These are phyloP conservation scores for Miscanthus sacchariflorus DNA, from an alignment of 202 grass and related monocot species.

Conservation along the genomic window DNA sequence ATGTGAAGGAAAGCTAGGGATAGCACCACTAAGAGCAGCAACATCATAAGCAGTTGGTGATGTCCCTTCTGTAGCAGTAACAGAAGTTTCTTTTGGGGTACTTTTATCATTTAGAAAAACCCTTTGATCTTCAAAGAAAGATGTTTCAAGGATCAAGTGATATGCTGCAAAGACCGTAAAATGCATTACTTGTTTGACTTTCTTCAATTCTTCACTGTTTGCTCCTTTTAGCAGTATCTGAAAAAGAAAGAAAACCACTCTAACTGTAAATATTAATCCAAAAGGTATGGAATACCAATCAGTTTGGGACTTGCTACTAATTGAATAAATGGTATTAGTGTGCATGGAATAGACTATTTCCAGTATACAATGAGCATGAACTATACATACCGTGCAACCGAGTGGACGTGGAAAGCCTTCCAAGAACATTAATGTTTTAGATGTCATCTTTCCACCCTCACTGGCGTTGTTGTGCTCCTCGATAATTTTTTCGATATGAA, in stretches of 20 bases:
- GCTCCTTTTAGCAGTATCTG: conserved; percentile 95
- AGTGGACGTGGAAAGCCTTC: conserved; percentile 83
- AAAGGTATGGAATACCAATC: conserved; percentile 32
- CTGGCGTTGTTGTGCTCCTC: conserved; percentile 72
- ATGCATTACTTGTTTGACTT: conserved; percentile 89
- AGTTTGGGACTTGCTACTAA: conserved; percentile 6
- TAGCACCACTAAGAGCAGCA: conserved; percentile 36
- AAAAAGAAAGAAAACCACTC: conserved; percentile 43
- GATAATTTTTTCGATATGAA: conserved; percentile 86
- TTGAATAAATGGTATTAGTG: conserved; percentile 24
- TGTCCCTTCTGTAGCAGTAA: conserved; percentile 25
- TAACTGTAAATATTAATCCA: conserved; percentile 28
- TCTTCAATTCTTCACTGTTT: conserved; percentile 89
- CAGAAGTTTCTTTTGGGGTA: conserved; percentile 51
- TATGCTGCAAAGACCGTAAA: conserved; percentile 99
- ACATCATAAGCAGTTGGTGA: conserved; percentile 38
- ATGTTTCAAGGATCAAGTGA: conserved; percentile 97
- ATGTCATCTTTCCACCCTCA: conserved; percentile 78
- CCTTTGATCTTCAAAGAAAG: conserved; percentile 99
- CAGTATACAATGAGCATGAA: conserved; percentile 18
- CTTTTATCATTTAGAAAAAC: conserved; percentile 81
- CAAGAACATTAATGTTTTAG: conserved; percentile 88
- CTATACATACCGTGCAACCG: conserved; percentile 76
- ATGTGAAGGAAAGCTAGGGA: conserved; percentile 43
- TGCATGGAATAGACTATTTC: background rate